phyloP scores from a whole-genome alignment of 257 asterid species.

The Scutellaria barbata region DNA sequence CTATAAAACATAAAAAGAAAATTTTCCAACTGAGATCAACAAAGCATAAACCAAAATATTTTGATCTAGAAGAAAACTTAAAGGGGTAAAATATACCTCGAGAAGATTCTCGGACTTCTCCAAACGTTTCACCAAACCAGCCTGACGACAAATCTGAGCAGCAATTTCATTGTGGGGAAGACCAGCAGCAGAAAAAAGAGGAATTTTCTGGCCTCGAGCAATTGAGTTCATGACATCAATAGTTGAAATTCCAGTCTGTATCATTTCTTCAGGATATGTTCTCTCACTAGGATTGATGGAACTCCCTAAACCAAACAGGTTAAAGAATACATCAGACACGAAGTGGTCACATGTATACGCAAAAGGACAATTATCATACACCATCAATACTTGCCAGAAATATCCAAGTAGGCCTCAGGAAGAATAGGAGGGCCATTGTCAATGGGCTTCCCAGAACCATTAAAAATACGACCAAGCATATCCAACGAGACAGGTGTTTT shows the following conservation, averaged over 20 bases:
- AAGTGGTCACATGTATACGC: not conserved
- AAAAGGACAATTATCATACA: constrained; percentile 4
- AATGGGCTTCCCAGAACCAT: constrained; percentile 77
- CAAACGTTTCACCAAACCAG: constrained; percentile 95
- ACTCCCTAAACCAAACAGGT: constrained; percentile 63
- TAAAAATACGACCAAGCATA: constrained; percentile 65
- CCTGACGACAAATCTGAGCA: constrained; percentile 97
- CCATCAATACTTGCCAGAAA: constrained; percentile 68
- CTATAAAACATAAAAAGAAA: constrained; percentile 5
- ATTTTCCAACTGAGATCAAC: constrained; percentile 5
- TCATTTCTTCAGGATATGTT: constrained; percentile 96
- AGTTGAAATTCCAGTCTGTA: constrained; percentile 95
- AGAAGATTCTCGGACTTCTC: constrained; percentile 85
- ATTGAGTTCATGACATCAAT: constrained; percentile 97
- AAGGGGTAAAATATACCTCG: constrained; percentile 45
- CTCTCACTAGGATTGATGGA: constrained; percentile 97
- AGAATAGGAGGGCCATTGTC: constrained; percentile 95
- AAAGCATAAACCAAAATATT: not conserved
- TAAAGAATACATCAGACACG: constrained; percentile 20
- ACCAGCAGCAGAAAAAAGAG: constrained; percentile 97
- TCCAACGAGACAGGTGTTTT: constrained; percentile 62
- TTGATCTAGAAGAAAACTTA: constrained; percentile 6
- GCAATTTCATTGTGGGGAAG: constrained; percentile 98
- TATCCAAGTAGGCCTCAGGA: constrained; percentile 95
- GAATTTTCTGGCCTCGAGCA: constrained; percentile 94